Base-by-base conservation (phyloP, 805 yeast species). In the Ogataea ganodermae region DNA sequence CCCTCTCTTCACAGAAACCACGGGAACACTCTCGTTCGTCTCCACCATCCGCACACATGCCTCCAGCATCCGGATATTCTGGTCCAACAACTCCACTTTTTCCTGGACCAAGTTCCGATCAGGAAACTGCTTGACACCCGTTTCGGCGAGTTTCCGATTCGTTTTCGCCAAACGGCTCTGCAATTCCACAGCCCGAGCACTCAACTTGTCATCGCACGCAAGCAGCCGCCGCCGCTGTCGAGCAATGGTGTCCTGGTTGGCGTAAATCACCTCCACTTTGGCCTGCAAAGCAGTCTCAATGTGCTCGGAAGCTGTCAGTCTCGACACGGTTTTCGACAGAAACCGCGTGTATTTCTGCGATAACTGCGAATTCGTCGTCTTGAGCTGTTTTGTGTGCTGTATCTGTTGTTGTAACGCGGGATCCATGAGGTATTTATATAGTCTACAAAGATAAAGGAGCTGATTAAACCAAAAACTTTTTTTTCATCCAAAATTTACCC, bases 51-150 rank as follows among this genome's bases (percentile, higher is more conserved):
- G 59, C 42, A 75, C 55, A 0, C 89, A 75, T 35, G 71, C 66
- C 60, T 89, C 96, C 36, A 89, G 63, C 1, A 87, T 80, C 39
- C 96, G 67, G 16, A 90, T 66, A 42, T 83, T 82, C 53, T 84
- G 86, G 63, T 89, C 96, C 2, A 87, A 59, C 13, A 75, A 51
- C 60, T 89, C 97, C 0, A 89, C 81, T 55, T 80, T 72, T 35
- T 72, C 70, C 56, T 82, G 87, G 2, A 79, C 60, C 2, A 42
- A 20, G 42, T 61, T 59, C 13, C 21, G 38, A 16, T 42, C 51
- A 8, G 47, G 51, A 8, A 18, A 17, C 50, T 14, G 18, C 42
- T 37, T 33, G 51, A 47, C 28, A 41, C 49, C 48, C 21, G 27
- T 33, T 44, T 49, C 42, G 24, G 21, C 37, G 42, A 62, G 42